phyloP scores from a whole-genome alignment of 2,329 filamentous ascomycete genomes.

The Fusarium mangiferae region DNA sequence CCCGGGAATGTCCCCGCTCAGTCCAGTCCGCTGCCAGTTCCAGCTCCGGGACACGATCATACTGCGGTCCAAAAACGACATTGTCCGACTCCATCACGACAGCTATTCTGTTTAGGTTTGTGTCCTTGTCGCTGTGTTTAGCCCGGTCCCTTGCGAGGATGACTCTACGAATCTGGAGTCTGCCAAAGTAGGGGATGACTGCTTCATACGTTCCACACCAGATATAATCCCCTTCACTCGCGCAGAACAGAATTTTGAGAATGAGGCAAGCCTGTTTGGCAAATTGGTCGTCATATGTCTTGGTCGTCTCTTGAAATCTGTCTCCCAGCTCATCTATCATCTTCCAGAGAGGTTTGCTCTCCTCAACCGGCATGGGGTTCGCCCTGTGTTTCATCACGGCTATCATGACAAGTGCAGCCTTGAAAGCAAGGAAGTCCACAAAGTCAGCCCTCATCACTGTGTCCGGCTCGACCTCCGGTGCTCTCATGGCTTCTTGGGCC shows the following conservation, averaged over 20 bases:
- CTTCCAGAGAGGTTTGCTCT: background rate
- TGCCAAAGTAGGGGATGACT: background rate
- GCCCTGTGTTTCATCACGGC: background rate
- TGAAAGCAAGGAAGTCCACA: background rate
- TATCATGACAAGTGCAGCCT: background rate
- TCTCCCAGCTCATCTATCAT: background rate
- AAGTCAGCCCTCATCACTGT: background rate
- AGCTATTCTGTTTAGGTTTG: background rate
- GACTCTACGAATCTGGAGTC: background rate
- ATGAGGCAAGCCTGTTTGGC: background rate
- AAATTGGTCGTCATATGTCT: background rate
- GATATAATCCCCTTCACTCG: background rate
- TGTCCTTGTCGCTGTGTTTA: too few species aligned
- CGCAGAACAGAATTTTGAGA: background rate
- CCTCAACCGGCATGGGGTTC: background rate
- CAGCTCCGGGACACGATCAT: background rate
- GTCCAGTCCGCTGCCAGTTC: background rate
- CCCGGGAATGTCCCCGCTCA: too few species aligned
- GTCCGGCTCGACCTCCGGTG: background rate
- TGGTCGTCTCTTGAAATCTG: background rate
- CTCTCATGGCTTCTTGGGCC: background rate
- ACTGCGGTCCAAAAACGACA: background rate
- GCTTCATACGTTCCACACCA: background rate
- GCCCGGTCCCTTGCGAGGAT: background rate
- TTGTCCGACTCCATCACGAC: background rate